Evolutionary conservation across 139 green algal species (phyloP), one percentile per base, ranked within the genome.

Genomic region (Coccomyxa sp.): DNA sequence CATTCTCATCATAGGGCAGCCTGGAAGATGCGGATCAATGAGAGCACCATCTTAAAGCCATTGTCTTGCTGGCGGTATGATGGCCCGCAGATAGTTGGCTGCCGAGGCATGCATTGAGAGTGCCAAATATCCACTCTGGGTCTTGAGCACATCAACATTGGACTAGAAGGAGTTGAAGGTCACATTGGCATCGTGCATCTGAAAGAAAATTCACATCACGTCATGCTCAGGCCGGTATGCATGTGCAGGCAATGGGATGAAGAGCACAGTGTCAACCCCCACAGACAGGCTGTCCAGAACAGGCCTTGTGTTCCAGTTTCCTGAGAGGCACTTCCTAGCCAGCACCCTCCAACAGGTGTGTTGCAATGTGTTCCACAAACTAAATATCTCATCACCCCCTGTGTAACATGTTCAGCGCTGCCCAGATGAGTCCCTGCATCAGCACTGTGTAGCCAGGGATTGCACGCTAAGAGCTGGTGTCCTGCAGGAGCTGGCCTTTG

Each of bases 301-400:
- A 16, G 95, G 95, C 0, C 82, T 98, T 31, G 94, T 98, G 31
- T 98, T 98, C 76, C 95, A 98, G 88, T 98, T 98, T 76, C 95
- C 95, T 6, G 94, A 98, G 89, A 87, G 95, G 35, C 94, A 98
- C 80, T 98, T 98, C 84, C 78, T 98, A 31, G 94, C 91, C 0
- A 77, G 27, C 27, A 89, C 75, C 0, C 37, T 82, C 33, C 70
- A 68, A 33, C 39, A 82, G 29, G 71, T 82, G 10, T 64, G 6
- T 2, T 77, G 38, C 3, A 77, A 64, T 76, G 64, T 16, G 14
- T 31, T 10, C 50, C 50, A 7, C 50, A 31, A 3, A 64, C 50
- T 31, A 64, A 64, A 64, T 22, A 64, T 22, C 50, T 22, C 50
- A 64, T 3, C 18, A 18, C 27, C 18, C 50, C 50, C 5, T 64